These are phyloP conservation scores for Penicillium sumatraense DNA, from an alignment of 2,329 filamentous ascomycete genomes.

Conservation along the genomic window DNA sequence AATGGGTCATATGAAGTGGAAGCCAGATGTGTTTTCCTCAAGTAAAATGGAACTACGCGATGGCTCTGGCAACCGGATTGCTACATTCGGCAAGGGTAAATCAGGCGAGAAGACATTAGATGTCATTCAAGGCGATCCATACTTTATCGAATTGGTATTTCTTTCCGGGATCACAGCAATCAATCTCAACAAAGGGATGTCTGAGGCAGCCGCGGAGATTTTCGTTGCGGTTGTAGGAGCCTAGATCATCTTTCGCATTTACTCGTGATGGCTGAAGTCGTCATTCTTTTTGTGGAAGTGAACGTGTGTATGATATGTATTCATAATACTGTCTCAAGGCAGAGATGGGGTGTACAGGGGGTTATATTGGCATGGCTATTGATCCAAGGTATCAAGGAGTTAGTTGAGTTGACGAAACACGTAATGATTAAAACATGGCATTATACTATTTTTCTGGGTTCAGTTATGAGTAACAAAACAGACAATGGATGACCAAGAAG, in stretches of 20 bases:
- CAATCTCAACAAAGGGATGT: background rate
- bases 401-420: no score
- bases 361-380: no score
- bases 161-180: conserved; percentile 1
- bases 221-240: background rate
- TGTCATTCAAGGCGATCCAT: background rate
- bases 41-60: conserved; percentile 3
- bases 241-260: background rate
- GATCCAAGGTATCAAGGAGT: no score
- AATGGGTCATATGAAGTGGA: conserved; percentile 7
- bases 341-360: no score
- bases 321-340: no score
- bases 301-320: background rate
- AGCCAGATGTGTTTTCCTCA: background rate
- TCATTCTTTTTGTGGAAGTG: background rate
- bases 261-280: no score
- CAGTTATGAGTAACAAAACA: no score
- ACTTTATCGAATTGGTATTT: conserved; percentile 2
- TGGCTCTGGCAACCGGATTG: background rate
- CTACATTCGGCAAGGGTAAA: background rate
- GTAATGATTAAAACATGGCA: no score
- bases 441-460: no score
- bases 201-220: background rate
- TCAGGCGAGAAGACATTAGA: conserved; percentile 1
- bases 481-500: no score